Evolutionary conservation across 2,329 filamentous ascomycete genomes (phyloP).

Genomic region (Gliomastix tumulicola): DNA sequence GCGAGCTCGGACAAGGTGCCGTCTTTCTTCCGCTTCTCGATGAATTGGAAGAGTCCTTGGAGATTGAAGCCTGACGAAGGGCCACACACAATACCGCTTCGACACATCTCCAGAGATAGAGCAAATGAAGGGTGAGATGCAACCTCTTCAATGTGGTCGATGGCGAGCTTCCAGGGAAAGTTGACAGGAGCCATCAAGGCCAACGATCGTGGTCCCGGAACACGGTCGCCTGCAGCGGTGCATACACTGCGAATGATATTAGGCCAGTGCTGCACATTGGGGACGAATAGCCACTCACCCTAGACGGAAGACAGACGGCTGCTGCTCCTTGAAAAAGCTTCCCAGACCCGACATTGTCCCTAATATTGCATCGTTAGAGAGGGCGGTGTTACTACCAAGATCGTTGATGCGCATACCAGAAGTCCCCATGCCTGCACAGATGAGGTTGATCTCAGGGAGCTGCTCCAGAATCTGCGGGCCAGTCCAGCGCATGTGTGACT

Average conservation of each 20-base stretch:
- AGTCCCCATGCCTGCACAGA: conserved; percentile 52
- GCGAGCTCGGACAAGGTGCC: conserved; percentile 36
- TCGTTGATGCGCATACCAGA: conserved; percentile 32
- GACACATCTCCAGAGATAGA: conserved; percentile 44
- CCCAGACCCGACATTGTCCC: conserved; percentile 5
- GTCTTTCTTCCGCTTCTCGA: conserved; percentile 38
- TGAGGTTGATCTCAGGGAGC: conserved; percentile 46
- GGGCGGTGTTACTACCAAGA: no score
- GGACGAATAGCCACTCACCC: conserved; percentile 1
- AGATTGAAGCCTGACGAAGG: conserved; percentile 56
- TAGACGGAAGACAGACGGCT: conserved; percentile 17
- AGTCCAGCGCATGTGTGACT: conserved; percentile 50
- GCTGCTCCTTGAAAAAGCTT: conserved; percentile 8
- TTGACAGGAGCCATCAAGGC: conserved; percentile 12
- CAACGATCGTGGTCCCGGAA: conserved; percentile 4
- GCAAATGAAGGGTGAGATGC: conserved; percentile 45
- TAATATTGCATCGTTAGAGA: no score
- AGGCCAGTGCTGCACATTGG: not conserved
- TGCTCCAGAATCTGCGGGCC: conserved; percentile 51
- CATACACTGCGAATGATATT: not conserved
- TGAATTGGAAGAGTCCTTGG: conserved; percentile 39
- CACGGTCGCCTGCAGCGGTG: conserved; percentile 17
- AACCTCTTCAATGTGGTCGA: conserved; percentile 51
- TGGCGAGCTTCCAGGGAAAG: conserved; percentile 50
- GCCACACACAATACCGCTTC: conserved; percentile 51